phyloP scores from a whole-genome alignment of 2,329 filamentous ascomycete genomes.

The Aureobasidium sp. region DNA sequence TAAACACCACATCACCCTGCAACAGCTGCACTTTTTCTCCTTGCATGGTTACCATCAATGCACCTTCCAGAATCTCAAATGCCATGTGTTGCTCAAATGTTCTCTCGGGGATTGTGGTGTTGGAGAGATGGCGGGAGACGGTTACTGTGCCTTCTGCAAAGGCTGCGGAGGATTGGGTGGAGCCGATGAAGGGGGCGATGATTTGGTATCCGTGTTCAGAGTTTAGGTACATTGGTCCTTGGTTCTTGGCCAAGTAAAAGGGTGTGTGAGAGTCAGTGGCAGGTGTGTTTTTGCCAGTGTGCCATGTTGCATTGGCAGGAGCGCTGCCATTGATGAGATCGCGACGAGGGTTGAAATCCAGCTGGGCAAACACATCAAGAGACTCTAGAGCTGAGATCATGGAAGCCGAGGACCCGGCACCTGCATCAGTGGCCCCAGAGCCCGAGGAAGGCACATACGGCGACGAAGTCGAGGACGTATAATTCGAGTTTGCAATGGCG shows the following conservation, averaged over 20 bases:
- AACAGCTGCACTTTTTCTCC: neutral
- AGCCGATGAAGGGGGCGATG: conserved; percentile 37
- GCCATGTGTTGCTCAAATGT: conserved; percentile 21
- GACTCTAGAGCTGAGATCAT: conserved; percentile 31
- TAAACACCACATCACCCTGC: conserved; percentile 11
- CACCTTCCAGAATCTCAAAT: conserved; percentile 8
- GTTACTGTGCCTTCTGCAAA: conserved; percentile 40
- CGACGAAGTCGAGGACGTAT: conserved; percentile 28
- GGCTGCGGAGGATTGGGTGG: conserved; percentile 28
- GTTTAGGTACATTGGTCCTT: conserved; percentile 40
- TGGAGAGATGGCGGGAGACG: conserved; percentile 25
- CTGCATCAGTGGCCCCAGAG: conserved; percentile 22
- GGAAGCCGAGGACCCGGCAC: conserved; percentile 23
- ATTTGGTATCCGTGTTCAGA: conserved; percentile 33
- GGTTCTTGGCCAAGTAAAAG: conserved; percentile 39
- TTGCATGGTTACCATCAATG: neutral
- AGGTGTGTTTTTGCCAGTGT: conserved; percentile 31
- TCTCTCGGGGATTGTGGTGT: conserved; percentile 20
- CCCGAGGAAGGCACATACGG: conserved; percentile 30
- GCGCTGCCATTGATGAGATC: conserved; percentile 37
- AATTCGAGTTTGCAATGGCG: conserved; percentile 30
- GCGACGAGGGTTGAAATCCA: conserved; percentile 33
- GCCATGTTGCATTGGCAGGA: conserved; percentile 29
- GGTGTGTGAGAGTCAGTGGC: conserved; percentile 27
- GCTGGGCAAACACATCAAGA: conserved; percentile 39